These are phyloP conservation scores for Penicillium freii DNA, from an alignment of 2,329 filamentous ascomycete genomes.

Conservation along the genomic window DNA sequence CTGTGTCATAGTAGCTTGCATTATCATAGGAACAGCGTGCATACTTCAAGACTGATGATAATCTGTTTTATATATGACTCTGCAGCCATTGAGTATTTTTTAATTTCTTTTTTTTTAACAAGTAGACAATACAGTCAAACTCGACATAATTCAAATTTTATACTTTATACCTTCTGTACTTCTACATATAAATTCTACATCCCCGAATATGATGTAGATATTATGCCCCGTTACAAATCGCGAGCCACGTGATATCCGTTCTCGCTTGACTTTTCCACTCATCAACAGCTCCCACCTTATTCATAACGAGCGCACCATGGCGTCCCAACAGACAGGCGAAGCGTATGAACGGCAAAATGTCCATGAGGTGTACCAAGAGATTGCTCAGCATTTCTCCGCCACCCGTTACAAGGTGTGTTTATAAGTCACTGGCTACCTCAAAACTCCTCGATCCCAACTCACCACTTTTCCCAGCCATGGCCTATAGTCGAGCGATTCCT, in stretches of 20 bases:
- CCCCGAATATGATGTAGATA: neutral
- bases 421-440: neutral
- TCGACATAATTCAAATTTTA: neutral
- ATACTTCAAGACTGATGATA: neutral
- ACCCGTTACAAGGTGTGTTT: conserved; percentile 60
- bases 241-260: conserved; percentile 16
- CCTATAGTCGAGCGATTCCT: conserved; percentile 84
- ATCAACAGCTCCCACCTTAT: conserved; percentile 7
- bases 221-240: neutral
- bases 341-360: conserved; percentile 82
- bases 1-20: neutral
- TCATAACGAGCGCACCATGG: conserved; percentile 7
- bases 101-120: no score
- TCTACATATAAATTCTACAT: neutral
- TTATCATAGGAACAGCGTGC: neutral
- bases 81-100: neutral
- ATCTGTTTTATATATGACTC: neutral
- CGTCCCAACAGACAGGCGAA: conserved; percentile 19
- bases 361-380: conserved; percentile 76
- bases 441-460: neutral
- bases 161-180: neutral
- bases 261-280: conserved; percentile 13
- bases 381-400: conserved; percentile 50
- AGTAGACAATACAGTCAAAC: neutral
- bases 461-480: conserved; percentile 65